Conservation (phyloP, 179 eudicot species). For the Patellifolia procumbens region DNA sequence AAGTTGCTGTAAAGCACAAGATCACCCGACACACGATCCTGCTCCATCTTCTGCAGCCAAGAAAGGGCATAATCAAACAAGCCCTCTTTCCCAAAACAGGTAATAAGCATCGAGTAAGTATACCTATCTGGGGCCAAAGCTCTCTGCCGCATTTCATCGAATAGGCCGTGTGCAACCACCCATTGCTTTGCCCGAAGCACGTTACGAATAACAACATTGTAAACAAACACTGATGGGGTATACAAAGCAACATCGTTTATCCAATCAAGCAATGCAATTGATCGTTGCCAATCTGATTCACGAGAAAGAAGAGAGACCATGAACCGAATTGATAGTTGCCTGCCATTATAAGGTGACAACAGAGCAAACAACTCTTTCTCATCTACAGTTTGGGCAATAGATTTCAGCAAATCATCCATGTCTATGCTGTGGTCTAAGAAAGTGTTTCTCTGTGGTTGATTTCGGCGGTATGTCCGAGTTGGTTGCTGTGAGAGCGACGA, state of each 20-base stretch:
- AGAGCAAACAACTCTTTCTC: constrained; percentile 59
- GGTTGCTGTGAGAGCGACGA: constrained; percentile 28
- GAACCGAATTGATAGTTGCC: constrained; percentile 60
- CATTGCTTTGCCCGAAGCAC: constrained; percentile 77
- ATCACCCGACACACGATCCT: constrained; percentile 79
- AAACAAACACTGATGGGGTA: constrained; percentile 64
- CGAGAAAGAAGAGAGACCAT: constrained; percentile 70
- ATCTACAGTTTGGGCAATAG: constrained; percentile 48
- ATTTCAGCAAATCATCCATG: constrained; percentile 61
- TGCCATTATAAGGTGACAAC: constrained; percentile 58
- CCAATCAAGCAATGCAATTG: constrained; percentile 81
- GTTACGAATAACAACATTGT: constrained; percentile 74
- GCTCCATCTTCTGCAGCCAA: constrained; percentile 91
- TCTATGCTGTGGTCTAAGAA: constrained; percentile 58
- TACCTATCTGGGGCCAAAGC: constrained; percentile 69
- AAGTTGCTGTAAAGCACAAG: constrained; percentile 85
- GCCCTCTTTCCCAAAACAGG: constrained; percentile 84
- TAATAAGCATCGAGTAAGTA: constrained; percentile 84
- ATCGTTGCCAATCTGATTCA: constrained; percentile 67
- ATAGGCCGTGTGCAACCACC: constrained; percentile 74
- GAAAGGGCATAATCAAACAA: constrained; percentile 74
- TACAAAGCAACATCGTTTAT: constrained; percentile 65
- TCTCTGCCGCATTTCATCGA: constrained; percentile 82
- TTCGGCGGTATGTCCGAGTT: constrained; percentile 28
- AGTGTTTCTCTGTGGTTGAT: constrained; percentile 18